Conservation (phyloP, 1,139 yeast genomes). For the Kazachstania sp. region DNA sequence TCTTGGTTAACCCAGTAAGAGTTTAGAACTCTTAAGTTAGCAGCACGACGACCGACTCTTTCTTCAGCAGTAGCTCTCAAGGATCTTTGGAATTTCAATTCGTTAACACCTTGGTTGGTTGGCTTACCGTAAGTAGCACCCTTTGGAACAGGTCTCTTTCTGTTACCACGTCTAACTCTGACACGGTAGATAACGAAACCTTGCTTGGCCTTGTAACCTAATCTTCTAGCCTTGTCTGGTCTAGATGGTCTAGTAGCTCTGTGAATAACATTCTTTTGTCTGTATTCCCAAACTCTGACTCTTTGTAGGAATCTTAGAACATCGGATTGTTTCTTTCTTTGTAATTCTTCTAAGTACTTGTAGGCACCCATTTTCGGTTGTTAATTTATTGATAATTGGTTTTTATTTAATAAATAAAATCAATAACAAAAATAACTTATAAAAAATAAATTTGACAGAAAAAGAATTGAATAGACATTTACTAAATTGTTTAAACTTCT, state of each 20-base stretch:
- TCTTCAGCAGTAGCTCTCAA: constrained; percentile 98
- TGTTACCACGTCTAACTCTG: constrained; percentile 99
- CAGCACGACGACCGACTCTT: constrained; percentile 98
- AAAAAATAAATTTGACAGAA: background rate
- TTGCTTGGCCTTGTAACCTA: constrained; percentile 99
- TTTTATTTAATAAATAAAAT: background rate
- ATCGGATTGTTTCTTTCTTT: constrained; percentile 99
- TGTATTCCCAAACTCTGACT: constrained; percentile 99
- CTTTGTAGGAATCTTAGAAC: constrained; percentile 97
- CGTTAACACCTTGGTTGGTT: constrained; percentile 99
- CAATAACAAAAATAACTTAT: background rate
- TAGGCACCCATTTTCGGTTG: constrained; percentile 83
- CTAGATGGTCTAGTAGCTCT: constrained; percentile 98
- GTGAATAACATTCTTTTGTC: constrained; percentile 98
- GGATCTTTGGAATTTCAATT: constrained; percentile 98
- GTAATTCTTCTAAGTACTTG: constrained; percentile 98
- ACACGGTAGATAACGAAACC: constrained; percentile 97
- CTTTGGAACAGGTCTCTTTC: constrained; percentile 99
- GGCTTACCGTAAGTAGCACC: constrained; percentile 99
- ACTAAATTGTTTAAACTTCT: background rate
- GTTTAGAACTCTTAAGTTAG: constrained; percentile 98
- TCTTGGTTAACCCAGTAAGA: constrained; percentile 99
- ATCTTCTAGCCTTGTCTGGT: constrained; percentile 99
- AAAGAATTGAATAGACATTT: background rate
- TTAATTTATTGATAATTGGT: constrained; percentile 8